Conservation (phyloP, 148 eudicot genomes). For the Pouteria glomerata region DNA sequence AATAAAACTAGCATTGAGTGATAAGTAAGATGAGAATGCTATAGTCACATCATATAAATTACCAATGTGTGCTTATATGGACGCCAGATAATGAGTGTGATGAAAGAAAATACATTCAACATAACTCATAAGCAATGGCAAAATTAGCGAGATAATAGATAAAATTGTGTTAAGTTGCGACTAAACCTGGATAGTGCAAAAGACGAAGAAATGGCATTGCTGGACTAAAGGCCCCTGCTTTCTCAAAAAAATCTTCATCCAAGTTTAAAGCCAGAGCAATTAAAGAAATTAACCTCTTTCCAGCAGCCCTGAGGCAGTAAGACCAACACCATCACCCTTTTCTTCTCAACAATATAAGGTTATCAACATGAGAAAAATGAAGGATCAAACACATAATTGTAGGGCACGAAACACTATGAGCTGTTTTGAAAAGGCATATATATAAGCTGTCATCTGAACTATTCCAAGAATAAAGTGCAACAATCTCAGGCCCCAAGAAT, state of each 20-base stretch:
- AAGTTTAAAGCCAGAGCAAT: constrained; percentile 65
- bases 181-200: constrained; percentile 68
- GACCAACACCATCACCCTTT: neutral
- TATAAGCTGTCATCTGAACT: neutral
- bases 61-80: too few species aligned
- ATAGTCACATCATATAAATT: neutral
- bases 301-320: constrained; percentile 50
- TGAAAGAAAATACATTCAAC: neutral
- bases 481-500: neutral
- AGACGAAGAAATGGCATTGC: constrained; percentile 63
- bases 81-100: neutral
- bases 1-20: neutral
- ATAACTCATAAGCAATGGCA: neutral
- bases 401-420: neutral
- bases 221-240: constrained; percentile 44
- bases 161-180: neutral
- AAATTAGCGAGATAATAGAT: neutral
- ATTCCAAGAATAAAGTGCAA: neutral
- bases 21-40: neutral
- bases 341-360: neutral
- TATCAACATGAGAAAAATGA: neutral
- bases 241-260: constrained; percentile 59
- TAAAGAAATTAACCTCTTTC: constrained; percentile 37
- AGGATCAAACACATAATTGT: neutral
- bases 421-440: neutral